These are phyloP conservation scores for Tulasnella sp. DNA, from an alignment of 768 basidiomycete species.

Conservation along the genomic window DNA sequence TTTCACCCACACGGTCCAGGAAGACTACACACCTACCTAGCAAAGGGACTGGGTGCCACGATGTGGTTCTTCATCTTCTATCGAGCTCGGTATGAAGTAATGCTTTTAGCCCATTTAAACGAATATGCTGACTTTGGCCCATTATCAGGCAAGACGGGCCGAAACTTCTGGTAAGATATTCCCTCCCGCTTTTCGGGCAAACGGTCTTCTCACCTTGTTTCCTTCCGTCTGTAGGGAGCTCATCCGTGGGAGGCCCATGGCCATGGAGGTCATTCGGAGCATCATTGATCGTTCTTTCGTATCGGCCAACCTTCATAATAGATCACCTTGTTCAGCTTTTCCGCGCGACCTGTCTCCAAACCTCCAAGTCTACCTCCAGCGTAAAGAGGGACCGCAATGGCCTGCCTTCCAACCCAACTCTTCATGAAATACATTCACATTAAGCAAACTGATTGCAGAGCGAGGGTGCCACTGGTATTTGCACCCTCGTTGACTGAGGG, in stretches of 20 bases:
- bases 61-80: slow-evolving; percentile 99
- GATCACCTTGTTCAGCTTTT: not conserved
- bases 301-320: not conserved
- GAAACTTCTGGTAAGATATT: slow-evolving; percentile 53
- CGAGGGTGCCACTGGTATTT: not conserved
- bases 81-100: slow-evolving; percentile 65
- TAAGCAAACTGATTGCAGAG: not conserved
- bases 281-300: not conserved
- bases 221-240: slow-evolving; percentile 28
- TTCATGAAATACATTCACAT: not conserved
- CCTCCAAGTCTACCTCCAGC: not conserved
- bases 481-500: not conserved
- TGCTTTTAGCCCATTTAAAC: not conserved
- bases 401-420: not conserved
- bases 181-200: not conserved
- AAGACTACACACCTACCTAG: slow-evolving; percentile 63
- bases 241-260: slow-evolving; percentile 63
- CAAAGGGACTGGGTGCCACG: slow-evolving; percentile 78
- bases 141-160: slow-evolving; percentile 60
- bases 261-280: slow-evolving; percentile 30
- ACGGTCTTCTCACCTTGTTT: not conserved
- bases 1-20: slow-evolving; percentile 86
- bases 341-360: too few species aligned
- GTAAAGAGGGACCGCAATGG: not conserved
- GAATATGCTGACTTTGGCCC: not conserved